A percentile compares a stretch with the other conserved stretches of the same genome.
Conservation (phyloP, 2,329 filamentous ascomycete genomes). For the Chaetomium globosum region DNA sequence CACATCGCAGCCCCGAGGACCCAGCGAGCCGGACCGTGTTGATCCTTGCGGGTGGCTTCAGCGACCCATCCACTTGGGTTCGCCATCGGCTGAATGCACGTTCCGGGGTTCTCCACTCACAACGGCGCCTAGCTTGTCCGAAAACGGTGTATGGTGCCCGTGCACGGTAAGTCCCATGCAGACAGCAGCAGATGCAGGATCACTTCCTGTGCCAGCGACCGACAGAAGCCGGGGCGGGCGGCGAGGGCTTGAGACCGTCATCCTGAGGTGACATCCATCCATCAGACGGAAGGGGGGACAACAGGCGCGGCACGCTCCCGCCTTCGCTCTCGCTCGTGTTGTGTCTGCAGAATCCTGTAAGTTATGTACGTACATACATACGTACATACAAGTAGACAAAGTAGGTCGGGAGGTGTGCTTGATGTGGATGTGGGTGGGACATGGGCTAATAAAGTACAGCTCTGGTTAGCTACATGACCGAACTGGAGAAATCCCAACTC, state of each 20-base stretch:
- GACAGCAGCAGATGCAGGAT: not conserved
- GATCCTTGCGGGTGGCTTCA: slow-evolving; percentile 38
- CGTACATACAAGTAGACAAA: not conserved
- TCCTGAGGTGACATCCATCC: slow-evolving; percentile 26
- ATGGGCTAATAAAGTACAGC: not conserved
- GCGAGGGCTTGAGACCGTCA: slow-evolving; percentile 15
- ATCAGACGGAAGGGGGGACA: slow-evolving; percentile 16
- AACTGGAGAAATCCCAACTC: not conserved
- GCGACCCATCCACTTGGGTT: slow-evolving; percentile 37
- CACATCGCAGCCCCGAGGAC: slow-evolving; percentile 13
- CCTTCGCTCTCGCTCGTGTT: slow-evolving; percentile 18
- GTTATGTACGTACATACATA: not conserved
- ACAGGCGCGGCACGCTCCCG: slow-evolving; percentile 27
- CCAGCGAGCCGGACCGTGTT: slow-evolving; percentile 35
- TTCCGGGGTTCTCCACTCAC: slow-evolving; percentile 27
- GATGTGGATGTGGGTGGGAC: slow-evolving; percentile 5
- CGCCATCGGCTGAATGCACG: slow-evolving; percentile 36
- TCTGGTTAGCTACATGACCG: not conserved
- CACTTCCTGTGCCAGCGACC: slow-evolving; percentile 10
- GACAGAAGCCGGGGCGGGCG: slow-evolving; percentile 13
- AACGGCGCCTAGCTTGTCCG: slow-evolving; percentile 31
- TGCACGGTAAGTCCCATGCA: slow-evolving; percentile 19
- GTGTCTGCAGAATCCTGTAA: not conserved
- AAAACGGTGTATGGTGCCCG: slow-evolving; percentile 6
- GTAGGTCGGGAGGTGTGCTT: not conserved